Evolutionary conservation across 495 filamentous ascomycete genomes (phyloP).

Genomic region (Penicillium riverlandense): DNA sequence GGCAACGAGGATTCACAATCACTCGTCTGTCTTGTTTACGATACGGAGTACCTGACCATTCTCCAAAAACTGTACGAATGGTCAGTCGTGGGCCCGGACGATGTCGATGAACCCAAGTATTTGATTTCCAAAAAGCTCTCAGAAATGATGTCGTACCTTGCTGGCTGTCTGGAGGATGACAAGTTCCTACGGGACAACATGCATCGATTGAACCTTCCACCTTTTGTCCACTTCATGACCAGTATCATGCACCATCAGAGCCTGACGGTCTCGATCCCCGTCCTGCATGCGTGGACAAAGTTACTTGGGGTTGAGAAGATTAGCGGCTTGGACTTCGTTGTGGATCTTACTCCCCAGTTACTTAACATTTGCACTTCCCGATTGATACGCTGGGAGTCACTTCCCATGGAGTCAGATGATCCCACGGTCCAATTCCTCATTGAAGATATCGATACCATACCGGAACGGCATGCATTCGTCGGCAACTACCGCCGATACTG

Average conservation of each 20-base stretch:
- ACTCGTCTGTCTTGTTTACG: constrained; percentile 73
- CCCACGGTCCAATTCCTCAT: constrained; percentile 72
- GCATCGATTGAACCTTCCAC: constrained; percentile 56
- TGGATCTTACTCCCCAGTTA: constrained; percentile 62
- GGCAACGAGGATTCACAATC: constrained; percentile 72
- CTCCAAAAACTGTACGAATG: constrained; percentile 73
- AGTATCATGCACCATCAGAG: constrained; percentile 76
- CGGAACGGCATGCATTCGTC: constrained; percentile 93
- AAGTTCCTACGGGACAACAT: constrained; percentile 48
- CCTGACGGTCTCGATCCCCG: constrained; percentile 84
- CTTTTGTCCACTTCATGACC: constrained; percentile 73
- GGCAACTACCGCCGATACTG: constrained; percentile 94
- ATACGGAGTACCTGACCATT: constrained; percentile 59
- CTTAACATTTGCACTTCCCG: constrained; percentile 72
- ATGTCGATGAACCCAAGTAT: constrained; percentile 87
- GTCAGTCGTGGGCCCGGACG: constrained; percentile 68
- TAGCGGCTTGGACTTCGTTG: constrained; percentile 57
- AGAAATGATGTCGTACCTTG: constrained; percentile 84
- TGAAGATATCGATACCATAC: constrained; percentile 91
- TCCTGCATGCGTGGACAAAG: constrained; percentile 82
- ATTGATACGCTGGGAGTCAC: constrained; percentile 74
- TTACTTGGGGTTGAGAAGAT: constrained; percentile 62
- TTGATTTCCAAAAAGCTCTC: constrained; percentile 87
- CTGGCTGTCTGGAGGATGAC: constrained; percentile 73
- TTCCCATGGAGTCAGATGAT: constrained; percentile 74